phyloP scores from a whole-genome alignment of 148 eudicot genomes.

The Cornus suecica region DNA sequence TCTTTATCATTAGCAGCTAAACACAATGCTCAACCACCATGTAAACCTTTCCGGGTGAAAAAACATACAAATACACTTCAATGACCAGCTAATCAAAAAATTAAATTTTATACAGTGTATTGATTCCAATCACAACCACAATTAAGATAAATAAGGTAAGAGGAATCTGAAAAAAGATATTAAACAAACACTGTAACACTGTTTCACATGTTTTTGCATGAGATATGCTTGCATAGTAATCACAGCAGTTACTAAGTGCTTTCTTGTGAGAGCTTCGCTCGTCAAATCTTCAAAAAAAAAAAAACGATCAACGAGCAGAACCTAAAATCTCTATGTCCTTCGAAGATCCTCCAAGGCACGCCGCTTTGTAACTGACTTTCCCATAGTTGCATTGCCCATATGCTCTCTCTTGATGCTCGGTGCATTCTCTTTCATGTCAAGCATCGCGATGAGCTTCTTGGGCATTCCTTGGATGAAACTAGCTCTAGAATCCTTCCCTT shows the following conservation, averaged over 20 bases:
- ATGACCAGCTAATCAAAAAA: neutral
- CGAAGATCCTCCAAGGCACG: constrained; percentile 35
- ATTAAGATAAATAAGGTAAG: no score
- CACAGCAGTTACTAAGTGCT: neutral
- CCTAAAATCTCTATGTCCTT: constrained; percentile 6
- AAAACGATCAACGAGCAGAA: neutral
- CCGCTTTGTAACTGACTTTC: constrained; percentile 34
- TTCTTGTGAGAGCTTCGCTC: constrained; percentile 3
- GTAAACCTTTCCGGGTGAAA: neutral
- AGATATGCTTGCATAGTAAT: constrained; percentile 15
- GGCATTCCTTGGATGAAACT: constrained; percentile 48
- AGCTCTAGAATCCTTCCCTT: constrained; percentile 20
- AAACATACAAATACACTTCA: neutral
- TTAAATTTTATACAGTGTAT: neutral
- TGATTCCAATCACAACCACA: neutral
- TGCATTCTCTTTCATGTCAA: constrained; percentile 57
- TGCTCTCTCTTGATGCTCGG: constrained; percentile 21
- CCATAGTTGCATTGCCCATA: constrained; percentile 28
- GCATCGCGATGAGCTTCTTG: constrained; percentile 14
- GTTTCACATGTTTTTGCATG: constrained; percentile 1
- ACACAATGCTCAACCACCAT: no score
- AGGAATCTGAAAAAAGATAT: neutral
- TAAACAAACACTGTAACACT: neutral
- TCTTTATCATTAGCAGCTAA: no score
- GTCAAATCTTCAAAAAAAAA: constrained; percentile 3